phyloP scores from a whole-genome alignment of 192 early-diverging fungal genomes.

The Phycomyces blakesleeanus region DNA sequence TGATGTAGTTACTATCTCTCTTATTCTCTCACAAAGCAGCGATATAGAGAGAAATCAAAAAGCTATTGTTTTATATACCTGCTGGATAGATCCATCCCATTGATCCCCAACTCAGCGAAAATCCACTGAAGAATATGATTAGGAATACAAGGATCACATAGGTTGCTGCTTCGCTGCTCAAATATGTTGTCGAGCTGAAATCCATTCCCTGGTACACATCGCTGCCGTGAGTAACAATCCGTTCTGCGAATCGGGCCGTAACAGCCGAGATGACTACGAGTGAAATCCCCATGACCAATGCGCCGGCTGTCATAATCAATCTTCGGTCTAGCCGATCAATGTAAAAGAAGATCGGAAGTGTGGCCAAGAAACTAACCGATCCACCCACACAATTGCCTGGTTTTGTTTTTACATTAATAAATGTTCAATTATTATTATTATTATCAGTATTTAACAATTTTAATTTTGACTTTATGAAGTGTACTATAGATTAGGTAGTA shows the following conservation, averaged over 20 bases:
- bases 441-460: too few species aligned
- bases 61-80: neutral
- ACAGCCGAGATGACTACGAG: conserved; percentile 23
- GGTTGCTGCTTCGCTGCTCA: conserved; percentile 29
- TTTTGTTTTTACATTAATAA: neutral
- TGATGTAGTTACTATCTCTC: too few species aligned
- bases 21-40: too few species aligned
- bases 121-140: conserved; percentile 64
- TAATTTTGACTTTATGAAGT: too few species aligned
- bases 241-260: conserved; percentile 5
- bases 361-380: conserved; percentile 21
- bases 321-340: conserved; percentile 71
- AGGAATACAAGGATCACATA: conserved; percentile 52
- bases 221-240: conserved; percentile 24
- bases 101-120: conserved; percentile 70
- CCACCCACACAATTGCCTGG: conserved; percentile 29
- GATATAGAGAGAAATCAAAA: too few species aligned
- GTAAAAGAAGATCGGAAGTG: conserved; percentile 39
- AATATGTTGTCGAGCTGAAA: conserved; percentile 9
- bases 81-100: conserved; percentile 62
- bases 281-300: conserved; percentile 29
- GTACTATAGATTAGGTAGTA: too few species aligned
- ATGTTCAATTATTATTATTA: too few species aligned
- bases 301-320: conserved; percentile 62
- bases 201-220: conserved; percentile 17